Percentiles rank a stretch among this genome's conserved stretches.
Conservation (phyloP, 2,329 filamentous ascomycete genomes). For the Phialophora verrucosa region DNA sequence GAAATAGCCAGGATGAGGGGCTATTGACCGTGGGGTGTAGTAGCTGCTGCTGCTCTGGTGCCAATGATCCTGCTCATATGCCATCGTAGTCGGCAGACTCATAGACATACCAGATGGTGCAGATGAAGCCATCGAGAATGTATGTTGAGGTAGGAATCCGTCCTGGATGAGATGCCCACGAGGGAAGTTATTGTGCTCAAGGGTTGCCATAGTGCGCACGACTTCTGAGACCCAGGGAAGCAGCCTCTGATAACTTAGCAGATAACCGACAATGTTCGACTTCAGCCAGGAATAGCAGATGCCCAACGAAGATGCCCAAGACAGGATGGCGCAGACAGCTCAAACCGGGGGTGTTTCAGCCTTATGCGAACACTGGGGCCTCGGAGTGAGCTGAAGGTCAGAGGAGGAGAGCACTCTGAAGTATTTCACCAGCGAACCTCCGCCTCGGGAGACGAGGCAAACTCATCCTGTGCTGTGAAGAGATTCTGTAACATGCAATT, state of each 20-base stretch:
- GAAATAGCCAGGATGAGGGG: slow-evolving; percentile 1
- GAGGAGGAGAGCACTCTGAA: slow-evolving; percentile 7
- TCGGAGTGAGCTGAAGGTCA: background rate
- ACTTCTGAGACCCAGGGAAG: background rate
- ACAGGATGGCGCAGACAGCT: slow-evolving; percentile 3
- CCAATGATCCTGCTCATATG: slow-evolving; percentile 3
- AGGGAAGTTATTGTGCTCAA: background rate
- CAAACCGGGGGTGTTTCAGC: slow-evolving; percentile 10
- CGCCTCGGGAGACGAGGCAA: slow-evolving; percentile 12
- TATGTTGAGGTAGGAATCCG: background rate
- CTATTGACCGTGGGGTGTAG: slow-evolving; percentile 12
- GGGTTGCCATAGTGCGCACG: slow-evolving; percentile 1
- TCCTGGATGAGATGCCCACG: background rate
- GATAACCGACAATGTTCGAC: slow-evolving; percentile 1
- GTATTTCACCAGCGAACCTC: slow-evolving; percentile 1
- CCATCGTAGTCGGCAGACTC: slow-evolving; percentile 6
- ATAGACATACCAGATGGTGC: slow-evolving; percentile 8
- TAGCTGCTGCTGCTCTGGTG: slow-evolving; percentile 2
- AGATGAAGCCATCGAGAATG: slow-evolving; percentile 5
- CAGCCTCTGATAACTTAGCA: background rate
- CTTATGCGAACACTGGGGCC: slow-evolving; percentile 8
- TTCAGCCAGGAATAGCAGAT: background rate
- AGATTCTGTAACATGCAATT: slow-evolving; percentile 14
- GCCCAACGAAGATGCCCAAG: slow-evolving; percentile 1
- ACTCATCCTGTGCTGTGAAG: slow-evolving; percentile 11